A percentile compares a stretch with the other conserved stretches of the same genome.
Conservation (phyloP, 805 yeast species). For the Yarrowia sp. region DNA sequence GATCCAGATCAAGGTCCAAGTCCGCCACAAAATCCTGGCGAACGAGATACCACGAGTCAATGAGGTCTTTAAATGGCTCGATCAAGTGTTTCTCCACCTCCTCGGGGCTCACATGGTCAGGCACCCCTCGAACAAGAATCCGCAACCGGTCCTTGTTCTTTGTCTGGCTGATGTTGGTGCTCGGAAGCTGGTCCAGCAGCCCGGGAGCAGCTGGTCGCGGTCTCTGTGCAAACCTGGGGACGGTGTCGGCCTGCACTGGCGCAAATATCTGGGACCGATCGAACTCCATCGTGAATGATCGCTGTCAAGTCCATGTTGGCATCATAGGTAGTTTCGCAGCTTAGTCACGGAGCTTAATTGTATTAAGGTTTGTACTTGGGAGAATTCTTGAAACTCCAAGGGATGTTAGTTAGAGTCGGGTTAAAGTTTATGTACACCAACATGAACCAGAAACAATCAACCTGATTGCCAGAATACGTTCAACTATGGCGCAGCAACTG, state of each 20-base stretch:
- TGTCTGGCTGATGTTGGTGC: not conserved
- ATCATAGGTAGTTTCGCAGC: not conserved
- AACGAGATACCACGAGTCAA: slow-evolving; percentile 29
- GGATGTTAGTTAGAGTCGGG: no score
- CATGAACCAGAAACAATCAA: not conserved
- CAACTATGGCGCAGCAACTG: not conserved
- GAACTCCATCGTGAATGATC: slow-evolving; percentile 38
- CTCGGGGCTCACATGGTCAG: slow-evolving; percentile 4
- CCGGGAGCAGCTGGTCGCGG: slow-evolving; percentile 27
- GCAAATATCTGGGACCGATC: slow-evolving; percentile 22
- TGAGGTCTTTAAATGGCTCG: not conserved
- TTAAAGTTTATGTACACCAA: not conserved
- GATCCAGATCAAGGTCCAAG: slow-evolving; percentile 19
- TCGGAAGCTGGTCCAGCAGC: slow-evolving; percentile 28
- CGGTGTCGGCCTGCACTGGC: slow-evolving; percentile 7
- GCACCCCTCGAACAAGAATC: slow-evolving; percentile 16
- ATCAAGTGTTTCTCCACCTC: slow-evolving; percentile 5
- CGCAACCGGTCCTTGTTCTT: slow-evolving; percentile 20
- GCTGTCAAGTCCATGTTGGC: not conserved
- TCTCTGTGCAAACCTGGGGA: slow-evolving; percentile 24
- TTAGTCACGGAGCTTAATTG: not conserved
- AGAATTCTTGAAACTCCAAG: no score
- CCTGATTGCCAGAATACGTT: no score
- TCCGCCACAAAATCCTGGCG: slow-evolving; percentile 28
- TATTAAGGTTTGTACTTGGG: not conserved